Evolutionary conservation across 768 basidiomycete species (phyloP).

Genomic region (Auricularia sp.): DNA sequence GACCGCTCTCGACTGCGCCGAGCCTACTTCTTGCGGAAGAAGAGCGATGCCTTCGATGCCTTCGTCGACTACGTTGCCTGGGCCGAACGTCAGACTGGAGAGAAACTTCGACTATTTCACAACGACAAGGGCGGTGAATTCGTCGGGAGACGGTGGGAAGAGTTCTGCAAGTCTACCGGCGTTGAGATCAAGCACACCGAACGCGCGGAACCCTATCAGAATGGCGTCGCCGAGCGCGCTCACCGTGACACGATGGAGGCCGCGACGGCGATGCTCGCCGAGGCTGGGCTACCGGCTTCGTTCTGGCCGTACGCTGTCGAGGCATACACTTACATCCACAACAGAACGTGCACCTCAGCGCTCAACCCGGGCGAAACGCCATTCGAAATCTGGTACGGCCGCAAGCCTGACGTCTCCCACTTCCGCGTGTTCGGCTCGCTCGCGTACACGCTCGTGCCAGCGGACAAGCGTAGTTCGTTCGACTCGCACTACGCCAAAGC

Average conservation of each 20-base stretch:
- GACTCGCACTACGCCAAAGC: conserved; percentile 22
- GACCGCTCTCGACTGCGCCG: neutral
- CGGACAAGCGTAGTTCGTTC: conserved; percentile 15
- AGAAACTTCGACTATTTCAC: neutral
- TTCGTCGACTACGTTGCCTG: too few relatives aligned
- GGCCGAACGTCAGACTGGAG: neutral
- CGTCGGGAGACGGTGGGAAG: neutral
- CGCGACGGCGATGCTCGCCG: too few relatives aligned
- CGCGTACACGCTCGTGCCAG: conserved; percentile 29
- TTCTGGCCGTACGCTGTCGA: neutral
- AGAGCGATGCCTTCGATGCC: too few relatives aligned
- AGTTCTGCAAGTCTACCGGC: neutral
- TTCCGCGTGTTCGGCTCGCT: conserved; percentile 30
- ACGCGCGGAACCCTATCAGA: conserved; percentile 18
- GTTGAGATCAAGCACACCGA: neutral
- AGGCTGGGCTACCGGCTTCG: neutral
- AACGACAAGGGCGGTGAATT: conserved; percentile 1
- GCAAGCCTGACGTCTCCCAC: neutral
- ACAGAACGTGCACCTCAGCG: neutral
- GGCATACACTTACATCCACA: neutral
- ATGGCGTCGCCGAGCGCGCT: conserved; percentile 7
- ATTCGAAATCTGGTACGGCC: conserved; percentile 14
- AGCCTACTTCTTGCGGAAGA: too few relatives aligned
- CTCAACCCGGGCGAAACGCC: conserved; percentile 10
- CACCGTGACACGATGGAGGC: neutral